These are phyloP conservation scores for Sarcodon aspratus DNA, from an alignment of 768 basidiomycete species.

Conservation along the genomic window DNA sequence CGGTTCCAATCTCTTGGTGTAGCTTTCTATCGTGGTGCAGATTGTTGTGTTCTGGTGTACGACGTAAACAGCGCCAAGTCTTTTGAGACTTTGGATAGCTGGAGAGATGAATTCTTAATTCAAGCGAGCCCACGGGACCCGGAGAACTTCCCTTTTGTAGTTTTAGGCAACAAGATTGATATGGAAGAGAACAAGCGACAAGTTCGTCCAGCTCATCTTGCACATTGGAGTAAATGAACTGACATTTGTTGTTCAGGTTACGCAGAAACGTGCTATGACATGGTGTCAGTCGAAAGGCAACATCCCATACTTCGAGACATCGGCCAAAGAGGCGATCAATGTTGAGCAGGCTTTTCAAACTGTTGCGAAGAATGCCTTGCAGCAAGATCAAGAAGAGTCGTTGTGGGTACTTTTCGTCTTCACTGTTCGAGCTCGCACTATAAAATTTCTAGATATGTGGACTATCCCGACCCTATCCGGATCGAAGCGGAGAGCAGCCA, in stretches of 20 bases:
- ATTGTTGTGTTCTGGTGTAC: constrained; percentile 98
- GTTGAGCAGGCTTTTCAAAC: constrained; percentile 99
- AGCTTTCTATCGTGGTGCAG: constrained; percentile 97
- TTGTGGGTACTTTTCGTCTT: constrained; percentile 43
- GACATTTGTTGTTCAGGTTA: constrained; percentile 49
- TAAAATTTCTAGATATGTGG: constrained; percentile 62
- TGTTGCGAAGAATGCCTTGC: constrained; percentile 97
- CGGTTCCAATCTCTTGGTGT: constrained; percentile 99
- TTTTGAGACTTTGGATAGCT: constrained; percentile 97
- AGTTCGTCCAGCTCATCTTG: constrained; percentile 31
- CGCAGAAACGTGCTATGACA: constrained; percentile 99
- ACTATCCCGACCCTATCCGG: constrained; percentile 98
- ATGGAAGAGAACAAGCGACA: constrained; percentile 98
- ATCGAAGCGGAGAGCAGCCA: constrained; percentile 90
- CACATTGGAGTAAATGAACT: background rate
- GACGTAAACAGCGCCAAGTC: constrained; percentile 98
- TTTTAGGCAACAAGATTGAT: constrained; percentile 99
- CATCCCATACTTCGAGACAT: constrained; percentile 99
- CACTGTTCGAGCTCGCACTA: constrained; percentile 8
- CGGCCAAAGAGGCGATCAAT: constrained; percentile 99
- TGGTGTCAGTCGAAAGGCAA: constrained; percentile 99
- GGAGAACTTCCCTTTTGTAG: constrained; percentile 99
- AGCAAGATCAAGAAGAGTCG: constrained; percentile 95
- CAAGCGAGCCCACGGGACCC: constrained; percentile 98
- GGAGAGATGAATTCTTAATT: constrained; percentile 99